Evolutionary conservation across 441 rosid genomes (phyloP).

Genomic region (Mallotus japonicus): DNA sequence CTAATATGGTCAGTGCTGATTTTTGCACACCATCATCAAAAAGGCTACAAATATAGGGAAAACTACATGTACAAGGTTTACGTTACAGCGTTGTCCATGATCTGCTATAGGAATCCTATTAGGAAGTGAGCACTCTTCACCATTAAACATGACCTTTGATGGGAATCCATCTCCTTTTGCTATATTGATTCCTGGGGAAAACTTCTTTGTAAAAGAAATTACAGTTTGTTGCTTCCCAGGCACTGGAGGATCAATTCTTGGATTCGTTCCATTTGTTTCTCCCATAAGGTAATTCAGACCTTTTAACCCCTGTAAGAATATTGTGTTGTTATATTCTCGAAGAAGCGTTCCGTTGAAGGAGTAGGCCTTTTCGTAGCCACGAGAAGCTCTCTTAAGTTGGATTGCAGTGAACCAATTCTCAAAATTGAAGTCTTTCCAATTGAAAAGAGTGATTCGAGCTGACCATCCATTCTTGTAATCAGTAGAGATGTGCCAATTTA

Average conservation of each 20-base stretch:
- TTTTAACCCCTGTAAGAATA: slow-evolving; percentile 60
- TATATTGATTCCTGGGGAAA: slow-evolving; percentile 53
- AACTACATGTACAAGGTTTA: background rate
- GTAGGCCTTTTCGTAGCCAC: slow-evolving; percentile 56
- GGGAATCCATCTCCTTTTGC: slow-evolving; percentile 70
- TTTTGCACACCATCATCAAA: background rate
- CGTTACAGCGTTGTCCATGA: background rate
- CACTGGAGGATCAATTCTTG: slow-evolving; percentile 42
- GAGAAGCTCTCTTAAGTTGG: slow-evolving; percentile 45
- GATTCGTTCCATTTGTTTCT: slow-evolving; percentile 47
- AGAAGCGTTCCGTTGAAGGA: slow-evolving; percentile 58
- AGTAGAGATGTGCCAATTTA: slow-evolving; percentile 68
- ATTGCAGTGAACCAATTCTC: slow-evolving; percentile 75
- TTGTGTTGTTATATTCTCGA: slow-evolving; percentile 43
- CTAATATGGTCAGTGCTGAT: too few relatives aligned
- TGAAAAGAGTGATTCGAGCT: slow-evolving; percentile 66
- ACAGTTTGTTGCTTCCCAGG: slow-evolving; percentile 86
- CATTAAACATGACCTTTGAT: slow-evolving; percentile 69
- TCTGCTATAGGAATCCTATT: background rate
- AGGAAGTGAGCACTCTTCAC: slow-evolving; percentile 83
- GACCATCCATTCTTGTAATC: slow-evolving; percentile 65
- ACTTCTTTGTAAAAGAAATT: slow-evolving; percentile 68
- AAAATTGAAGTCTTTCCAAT: slow-evolving; percentile 58
- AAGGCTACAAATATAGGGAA: background rate
- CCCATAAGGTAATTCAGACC: slow-evolving; percentile 64